Evolutionary conservation across 2,329 filamentous ascomycete genomes (phyloP), one percentile per base, ranked within the genome.

Genomic region (Hawksworthiomyces lignivorus): DNA sequence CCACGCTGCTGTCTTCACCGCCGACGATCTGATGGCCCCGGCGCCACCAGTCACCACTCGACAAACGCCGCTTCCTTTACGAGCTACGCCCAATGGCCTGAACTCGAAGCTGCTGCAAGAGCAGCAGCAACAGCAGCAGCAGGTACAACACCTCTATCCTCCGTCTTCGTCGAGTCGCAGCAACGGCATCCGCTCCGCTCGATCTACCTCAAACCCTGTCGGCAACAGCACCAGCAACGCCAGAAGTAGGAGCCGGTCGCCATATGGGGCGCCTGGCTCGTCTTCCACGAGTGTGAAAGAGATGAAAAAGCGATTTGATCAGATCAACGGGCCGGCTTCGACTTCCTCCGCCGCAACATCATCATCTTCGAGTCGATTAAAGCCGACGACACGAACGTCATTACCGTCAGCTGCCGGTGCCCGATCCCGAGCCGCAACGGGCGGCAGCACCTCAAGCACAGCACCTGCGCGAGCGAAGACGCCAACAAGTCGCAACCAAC

Each of bases 241-340:
- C 40, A 32, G 27, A 28, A 27, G 17, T 15, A 24, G 20, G 26
- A 29, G n/a, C 26, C 19, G 34, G 6, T n/a, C 17, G 14, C 27
- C n/a, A 8, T 32, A 36, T 18, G 31, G 40, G 20, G 21, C 32
- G 4, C 32, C 42, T 26, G 42, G 21, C 11, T 36, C 45, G 50
- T 50, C 59, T 30, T 50, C 54, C 50, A 70, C 79, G n/a, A 89
- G 82, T 46, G 84, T 92, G 52, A 87, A 82, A 62, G 85, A 92
- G 56, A 69, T 92, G 48, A 80, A 85, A 54, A 86, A 82, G 61
- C 80, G 76, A 41, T 92, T 90, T 63, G 84, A 90, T 60, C 77
- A 81, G 55, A 78, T 48, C 59, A 47, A 37, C 37, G 24, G 8
- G 8, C 12, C 24, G 8, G 12, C 24, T 8, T 26, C 24, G 24